phyloP scores from a whole-genome alignment of 345 rosid species.

The Nephelium lappaceum region DNA sequence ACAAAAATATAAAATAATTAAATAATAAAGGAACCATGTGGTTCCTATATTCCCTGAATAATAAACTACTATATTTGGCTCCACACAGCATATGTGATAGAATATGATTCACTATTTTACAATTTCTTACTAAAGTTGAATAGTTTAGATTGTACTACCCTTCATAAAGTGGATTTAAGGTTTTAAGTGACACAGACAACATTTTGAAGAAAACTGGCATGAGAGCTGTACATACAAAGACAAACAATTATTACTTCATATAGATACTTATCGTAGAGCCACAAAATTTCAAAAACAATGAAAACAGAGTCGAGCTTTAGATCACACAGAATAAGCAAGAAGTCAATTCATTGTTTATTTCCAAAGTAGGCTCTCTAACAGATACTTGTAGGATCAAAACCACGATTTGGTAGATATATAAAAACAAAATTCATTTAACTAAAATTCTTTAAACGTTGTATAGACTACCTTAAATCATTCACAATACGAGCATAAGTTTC shows the following conservation, averaged over 20 bases:
- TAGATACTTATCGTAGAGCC: neutral
- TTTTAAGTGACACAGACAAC: neutral
- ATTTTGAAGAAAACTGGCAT: neutral
- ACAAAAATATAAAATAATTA: neutral
- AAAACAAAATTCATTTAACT: neutral
- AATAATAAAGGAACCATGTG: conserved; percentile 1
- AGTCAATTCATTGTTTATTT: neutral
- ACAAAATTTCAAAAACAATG: neutral
- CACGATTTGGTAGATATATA: neutral
- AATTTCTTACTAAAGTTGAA: neutral
- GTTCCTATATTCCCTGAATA: neutral
- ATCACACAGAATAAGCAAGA: conserved; percentile 1
- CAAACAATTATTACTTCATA: neutral
- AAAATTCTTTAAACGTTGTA: neutral
- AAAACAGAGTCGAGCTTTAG: neutral
- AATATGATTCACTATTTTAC: conserved; percentile 2
- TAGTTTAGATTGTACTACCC: neutral
- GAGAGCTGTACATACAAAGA: neutral
- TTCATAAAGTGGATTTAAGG: neutral
- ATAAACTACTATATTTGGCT: neutral
- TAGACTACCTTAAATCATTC: neutral
- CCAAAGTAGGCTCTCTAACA: neutral
- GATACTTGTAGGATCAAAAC: neutral
- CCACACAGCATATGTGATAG: neutral
- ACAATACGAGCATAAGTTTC: conserved; percentile 7